Evolutionary conservation across 306 rosid species (phyloP).

Genomic region (Vicia villosa): DNA sequence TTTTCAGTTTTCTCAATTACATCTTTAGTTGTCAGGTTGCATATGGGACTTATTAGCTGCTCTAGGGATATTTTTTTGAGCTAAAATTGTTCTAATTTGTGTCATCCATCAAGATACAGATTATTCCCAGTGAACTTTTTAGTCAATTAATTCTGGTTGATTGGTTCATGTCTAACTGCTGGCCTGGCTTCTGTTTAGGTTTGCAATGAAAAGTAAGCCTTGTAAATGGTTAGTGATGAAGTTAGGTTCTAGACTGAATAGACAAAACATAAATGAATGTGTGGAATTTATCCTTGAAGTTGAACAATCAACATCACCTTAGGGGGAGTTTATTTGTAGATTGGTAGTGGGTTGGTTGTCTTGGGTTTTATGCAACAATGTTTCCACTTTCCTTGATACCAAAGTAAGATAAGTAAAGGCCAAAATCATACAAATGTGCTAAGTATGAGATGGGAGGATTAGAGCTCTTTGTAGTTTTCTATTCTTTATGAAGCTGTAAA

Average conservation of each 20-base stretch:
- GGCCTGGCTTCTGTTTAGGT: neutral
- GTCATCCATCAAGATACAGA: neutral
- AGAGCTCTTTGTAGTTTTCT: too few species aligned
- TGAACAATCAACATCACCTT: neutral
- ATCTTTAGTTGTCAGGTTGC: neutral
- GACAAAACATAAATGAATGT: neutral
- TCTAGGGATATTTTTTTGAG: neutral
- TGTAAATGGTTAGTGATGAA: neutral
- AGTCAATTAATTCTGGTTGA: slow-evolving; percentile 8
- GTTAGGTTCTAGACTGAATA: slow-evolving; percentile 1
- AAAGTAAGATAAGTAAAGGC: neutral
- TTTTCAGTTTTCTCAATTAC: neutral
- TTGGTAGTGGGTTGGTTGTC: neutral
- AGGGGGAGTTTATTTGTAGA: neutral
- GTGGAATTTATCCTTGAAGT: neutral
- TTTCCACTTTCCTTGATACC: neutral
- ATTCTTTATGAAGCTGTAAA: neutral
- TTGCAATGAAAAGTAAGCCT: neutral
- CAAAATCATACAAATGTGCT: neutral
- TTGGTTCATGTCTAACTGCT: neutral
- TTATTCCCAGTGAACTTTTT: neutral
- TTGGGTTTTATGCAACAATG: too few species aligned
- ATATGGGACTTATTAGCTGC: slow-evolving; percentile 1
- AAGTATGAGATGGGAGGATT: neutral
- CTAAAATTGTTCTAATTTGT: neutral